Base-by-base conservation (phyloP, 345 rosid species). In the Moricandia moricandioides region DNA sequence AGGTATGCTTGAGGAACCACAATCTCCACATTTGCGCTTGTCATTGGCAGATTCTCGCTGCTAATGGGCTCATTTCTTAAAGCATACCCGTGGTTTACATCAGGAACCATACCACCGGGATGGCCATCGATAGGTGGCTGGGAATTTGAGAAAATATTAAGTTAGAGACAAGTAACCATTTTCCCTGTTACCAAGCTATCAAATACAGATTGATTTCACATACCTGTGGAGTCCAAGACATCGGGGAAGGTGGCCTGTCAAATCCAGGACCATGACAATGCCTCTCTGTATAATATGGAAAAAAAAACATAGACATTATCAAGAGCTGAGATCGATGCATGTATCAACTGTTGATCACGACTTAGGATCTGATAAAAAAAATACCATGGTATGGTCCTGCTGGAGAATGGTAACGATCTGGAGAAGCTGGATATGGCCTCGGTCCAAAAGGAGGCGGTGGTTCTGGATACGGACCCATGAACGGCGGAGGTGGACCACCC, bases 171-270 rank as follows among this genome's bases (percentile, higher is more conserved):
- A 14, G 21, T 49, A 37, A 17, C 5, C 7, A 60, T 12, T 63
- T 51, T n/a, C 29, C 10, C 57, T 72, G 26, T 33, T 18, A 72
- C 67, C 69, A 33, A 62, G 34, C 58, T 31, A 34, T 14, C 37
- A 7, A 14, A 24, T 33, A n/a, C 52, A 61, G 3, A 47, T 62
- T 18, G 64, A 13, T 35, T 49, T 43, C 31, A 71, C 85, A 45
- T 75, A 90, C 96, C 87, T 87, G 90, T 26, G 87, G 85, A 62
- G 86, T 83, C 93, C 91, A 90, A 54, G 88, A 85, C 85, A 87
- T 83, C 52, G 96, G 96, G 40, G 96, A 88, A 35, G 88, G 81
- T 69, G 87, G 85, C 51, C 85, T 80, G 57, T 88, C 96, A 85
- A 78, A 88, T 45, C 83, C 83, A 67, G 88, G 89, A 74, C 88